phyloP scores from a whole-genome alignment of 2,329 filamentous ascomycete genomes.

The Cyphellophora europaea region DNA sequence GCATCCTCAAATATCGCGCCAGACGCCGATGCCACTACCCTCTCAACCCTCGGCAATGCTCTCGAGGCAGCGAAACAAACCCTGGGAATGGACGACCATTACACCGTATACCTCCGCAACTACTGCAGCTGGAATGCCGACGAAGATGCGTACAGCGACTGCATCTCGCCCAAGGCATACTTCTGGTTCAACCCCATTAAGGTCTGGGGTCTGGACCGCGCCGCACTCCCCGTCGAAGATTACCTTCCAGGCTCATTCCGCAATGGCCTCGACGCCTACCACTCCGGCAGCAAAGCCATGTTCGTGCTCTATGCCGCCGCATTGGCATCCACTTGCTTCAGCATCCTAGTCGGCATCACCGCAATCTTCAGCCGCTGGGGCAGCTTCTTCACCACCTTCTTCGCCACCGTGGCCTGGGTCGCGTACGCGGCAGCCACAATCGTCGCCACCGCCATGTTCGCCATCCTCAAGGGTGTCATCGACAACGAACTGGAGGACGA shows the following conservation, averaged over 20 bases:
- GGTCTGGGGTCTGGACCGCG: conserved; percentile 50
- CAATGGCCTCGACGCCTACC: conserved; percentile 62
- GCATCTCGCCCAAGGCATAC: conserved; percentile 61
- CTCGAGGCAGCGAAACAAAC: conserved; percentile 28
- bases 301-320: conserved; percentile 71
- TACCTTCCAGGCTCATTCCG: conserved; percentile 59
- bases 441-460: conserved; percentile 66
- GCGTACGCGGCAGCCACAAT: conserved; percentile 58
- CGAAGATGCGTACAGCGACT: conserved; percentile 41
- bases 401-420: conserved; percentile 51
- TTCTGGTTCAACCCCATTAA: conserved; percentile 70
- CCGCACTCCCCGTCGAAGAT: conserved; percentile 42
- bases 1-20: conserved; percentile 26
- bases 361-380: conserved; percentile 75
- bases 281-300: conserved; percentile 69
- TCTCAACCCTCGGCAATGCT: conserved; percentile 23
- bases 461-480: conserved; percentile 59
- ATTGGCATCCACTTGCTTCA: conserved; percentile 57
- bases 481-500: conserved; percentile 52
- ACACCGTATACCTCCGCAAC: conserved; percentile 76
- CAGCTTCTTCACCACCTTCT: conserved; percentile 71
- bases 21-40: conserved; percentile 25
- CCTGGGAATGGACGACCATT: conserved; percentile 62
- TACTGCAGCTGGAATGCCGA: conserved; percentile 62
- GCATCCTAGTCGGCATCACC: conserved; percentile 70